Conservation (phyloP, 306 rosid genomes). For the Lotus japonicus region DNA sequence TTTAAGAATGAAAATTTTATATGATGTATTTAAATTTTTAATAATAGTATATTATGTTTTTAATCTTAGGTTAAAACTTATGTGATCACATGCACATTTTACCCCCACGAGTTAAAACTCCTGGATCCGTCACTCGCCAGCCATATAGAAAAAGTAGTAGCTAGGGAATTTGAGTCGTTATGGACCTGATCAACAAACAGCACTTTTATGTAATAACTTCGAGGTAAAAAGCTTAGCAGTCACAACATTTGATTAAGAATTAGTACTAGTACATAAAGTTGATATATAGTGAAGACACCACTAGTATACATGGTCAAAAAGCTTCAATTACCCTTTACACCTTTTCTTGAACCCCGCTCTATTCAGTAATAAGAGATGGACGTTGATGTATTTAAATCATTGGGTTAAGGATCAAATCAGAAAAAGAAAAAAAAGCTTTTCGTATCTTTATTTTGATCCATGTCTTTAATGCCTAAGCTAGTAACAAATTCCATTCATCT, state of each 20-base stretch:
- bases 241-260: conserved; percentile 31
- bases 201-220: conserved; percentile 35
- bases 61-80: too few species aligned
- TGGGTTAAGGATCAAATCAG: conserved; percentile 47
- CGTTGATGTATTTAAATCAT: conserved; percentile 35
- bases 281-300: conserved; percentile 28
- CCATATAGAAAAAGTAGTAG: conserved; percentile 18
- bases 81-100: too few species aligned
- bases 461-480: conserved; percentile 15
- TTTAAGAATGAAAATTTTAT: too few species aligned
- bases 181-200: conserved; percentile 23
- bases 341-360: conserved; percentile 32
- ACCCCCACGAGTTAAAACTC: too few species aligned
- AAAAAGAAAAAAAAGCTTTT: conserved; percentile 35
- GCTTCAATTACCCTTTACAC: conserved; percentile 35
- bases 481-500: not conserved
- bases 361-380: conserved; percentile 8
- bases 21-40: too few species aligned
- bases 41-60: too few species aligned
- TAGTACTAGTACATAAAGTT: conserved; percentile 34
- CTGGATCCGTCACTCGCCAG: too few species aligned
- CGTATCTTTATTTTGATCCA: conserved; percentile 38
- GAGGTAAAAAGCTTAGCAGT: conserved; percentile 47
- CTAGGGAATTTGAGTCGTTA: conserved; percentile 13
- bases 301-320: conserved; percentile 54